phyloP scores from a whole-genome alignment of 768 basidiomycete genomes.

The Cystoderma amianthinum region DNA sequence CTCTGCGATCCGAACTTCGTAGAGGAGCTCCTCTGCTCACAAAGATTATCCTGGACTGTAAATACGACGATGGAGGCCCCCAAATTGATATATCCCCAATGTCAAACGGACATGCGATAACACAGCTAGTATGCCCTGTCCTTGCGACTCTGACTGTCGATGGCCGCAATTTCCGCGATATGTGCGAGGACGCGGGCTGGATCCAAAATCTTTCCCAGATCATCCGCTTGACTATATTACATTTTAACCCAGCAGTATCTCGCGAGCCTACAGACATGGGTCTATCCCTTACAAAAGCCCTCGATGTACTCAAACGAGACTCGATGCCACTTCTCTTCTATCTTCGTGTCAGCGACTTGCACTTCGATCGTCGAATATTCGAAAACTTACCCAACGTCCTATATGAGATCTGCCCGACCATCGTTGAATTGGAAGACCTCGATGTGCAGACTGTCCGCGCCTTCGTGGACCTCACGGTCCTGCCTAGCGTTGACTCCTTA shows the following conservation, averaged over 20 bases:
- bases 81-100: not conserved
- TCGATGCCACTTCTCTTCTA: slow-evolving; percentile 8
- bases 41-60: slow-evolving; percentile 5
- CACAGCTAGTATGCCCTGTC: slow-evolving; percentile 2
- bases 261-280: slow-evolving; percentile 3
- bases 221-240: slow-evolving; percentile 8
- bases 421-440: slow-evolving; percentile 8
- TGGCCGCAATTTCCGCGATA: slow-evolving; percentile 11
- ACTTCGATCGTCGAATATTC: slow-evolving; percentile 1
- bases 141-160: slow-evolving; percentile 10
- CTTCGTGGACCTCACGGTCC: slow-evolving; percentile 5
- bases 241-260: slow-evolving; percentile 3
- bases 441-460: slow-evolving; percentile 5
- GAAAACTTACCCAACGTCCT: slow-evolving; percentile 3
- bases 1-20: slow-evolving; percentile 6
- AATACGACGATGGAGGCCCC: slow-evolving; percentile 3
- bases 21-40: slow-evolving; percentile 6
- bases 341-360: slow-evolving; percentile 10
- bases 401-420: slow-evolving; percentile 6
- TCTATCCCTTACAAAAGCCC: slow-evolving; percentile 3
- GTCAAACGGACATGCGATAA: not conserved
- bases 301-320: slow-evolving; percentile 3
- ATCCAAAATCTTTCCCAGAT: slow-evolving; percentile 5
- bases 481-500: slow-evolving; percentile 7
- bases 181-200: slow-evolving; percentile 5